These are phyloP conservation scores for Mayamaea pseudoterrestris DNA, from an alignment of 108 stramenopile species.

Conservation along the genomic window DNA sequence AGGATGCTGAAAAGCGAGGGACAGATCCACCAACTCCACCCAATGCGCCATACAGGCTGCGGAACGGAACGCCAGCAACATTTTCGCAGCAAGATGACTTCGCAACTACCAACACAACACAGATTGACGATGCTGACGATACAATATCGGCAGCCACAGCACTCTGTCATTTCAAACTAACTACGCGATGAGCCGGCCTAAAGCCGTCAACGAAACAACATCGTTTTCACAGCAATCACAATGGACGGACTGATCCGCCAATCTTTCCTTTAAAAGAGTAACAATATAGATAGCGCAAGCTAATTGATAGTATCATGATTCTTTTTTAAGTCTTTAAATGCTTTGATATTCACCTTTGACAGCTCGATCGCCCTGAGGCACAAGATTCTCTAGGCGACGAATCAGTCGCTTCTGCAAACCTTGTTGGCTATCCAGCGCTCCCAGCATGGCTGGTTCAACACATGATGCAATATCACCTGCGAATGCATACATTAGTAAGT, in stretches of 20 bases:
- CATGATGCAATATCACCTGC: conserved; percentile 51
- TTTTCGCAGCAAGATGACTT: background rate
- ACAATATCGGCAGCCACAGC: background rate
- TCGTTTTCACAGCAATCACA: background rate
- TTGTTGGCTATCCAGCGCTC: conserved; percentile 39
- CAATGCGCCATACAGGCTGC: background rate
- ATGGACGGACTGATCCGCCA: background rate
- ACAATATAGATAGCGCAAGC: background rate
- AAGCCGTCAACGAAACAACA: background rate
- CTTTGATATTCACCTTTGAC: conserved; percentile 73
- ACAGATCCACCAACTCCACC: background rate
- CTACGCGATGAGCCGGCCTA: background rate
- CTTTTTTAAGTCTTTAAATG: conserved; percentile 21
- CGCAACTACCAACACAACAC: background rate
- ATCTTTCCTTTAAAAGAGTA: background rate
- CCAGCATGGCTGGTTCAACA: conserved; percentile 44
- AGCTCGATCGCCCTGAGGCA: conserved; percentile 66
- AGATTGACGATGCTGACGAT: background rate
- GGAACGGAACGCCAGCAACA: background rate
- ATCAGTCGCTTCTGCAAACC: conserved; percentile 62
- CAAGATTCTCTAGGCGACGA: conserved; percentile 55
- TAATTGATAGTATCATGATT: background rate
- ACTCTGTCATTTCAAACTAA: background rate
- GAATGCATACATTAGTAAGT: conserved; percentile 85
- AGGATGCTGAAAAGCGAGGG: background rate